Evolutionary conservation across 805 yeast genomes (phyloP).

Genomic region (Hanseniaspora clermontiae): DNA sequence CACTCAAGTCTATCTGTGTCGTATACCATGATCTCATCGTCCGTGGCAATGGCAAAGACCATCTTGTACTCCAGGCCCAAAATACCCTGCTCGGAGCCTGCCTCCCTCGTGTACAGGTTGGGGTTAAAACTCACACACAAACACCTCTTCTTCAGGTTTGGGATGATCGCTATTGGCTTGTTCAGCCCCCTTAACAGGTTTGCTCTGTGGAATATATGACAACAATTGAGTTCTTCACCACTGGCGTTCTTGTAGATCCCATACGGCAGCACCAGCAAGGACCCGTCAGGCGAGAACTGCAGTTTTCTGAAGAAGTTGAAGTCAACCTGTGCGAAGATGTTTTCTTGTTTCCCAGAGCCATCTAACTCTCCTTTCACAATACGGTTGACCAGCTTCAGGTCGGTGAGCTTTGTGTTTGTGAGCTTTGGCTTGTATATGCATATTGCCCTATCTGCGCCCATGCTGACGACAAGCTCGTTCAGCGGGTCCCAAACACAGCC

Average conservation of each 20-base stretch:
- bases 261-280: constrained; percentile 61
- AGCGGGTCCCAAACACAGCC: constrained; percentile 94
- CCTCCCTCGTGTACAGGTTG: constrained; percentile 31
- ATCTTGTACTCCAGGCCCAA: constrained; percentile 62
- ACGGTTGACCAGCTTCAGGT: constrained; percentile 28
- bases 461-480: constrained; percentile 66
- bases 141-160: constrained; percentile 73
- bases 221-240: constrained; percentile 41
- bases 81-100: constrained; percentile 21
- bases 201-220: constrained; percentile 62
- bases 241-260: constrained; percentile 41
- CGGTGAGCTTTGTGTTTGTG: constrained; percentile 15
- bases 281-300: constrained; percentile 83
- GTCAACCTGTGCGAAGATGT: constrained; percentile 11
- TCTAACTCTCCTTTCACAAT: constrained; percentile 43
- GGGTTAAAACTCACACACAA: constrained; percentile 74
- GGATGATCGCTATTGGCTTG: constrained; percentile 66
- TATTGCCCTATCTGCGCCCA: constrained; percentile 78
- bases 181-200: constrained; percentile 37
- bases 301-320: constrained; percentile 84
- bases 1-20: constrained; percentile 65
- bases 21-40: constrained; percentile 67
- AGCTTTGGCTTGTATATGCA: constrained; percentile 40
- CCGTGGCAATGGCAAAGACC: constrained; percentile 87
- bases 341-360: constrained; percentile 18